Evolutionary conservation across 2,329 filamentous ascomycete species (phyloP).

Genomic region (Ophiostoma australiae): DNA sequence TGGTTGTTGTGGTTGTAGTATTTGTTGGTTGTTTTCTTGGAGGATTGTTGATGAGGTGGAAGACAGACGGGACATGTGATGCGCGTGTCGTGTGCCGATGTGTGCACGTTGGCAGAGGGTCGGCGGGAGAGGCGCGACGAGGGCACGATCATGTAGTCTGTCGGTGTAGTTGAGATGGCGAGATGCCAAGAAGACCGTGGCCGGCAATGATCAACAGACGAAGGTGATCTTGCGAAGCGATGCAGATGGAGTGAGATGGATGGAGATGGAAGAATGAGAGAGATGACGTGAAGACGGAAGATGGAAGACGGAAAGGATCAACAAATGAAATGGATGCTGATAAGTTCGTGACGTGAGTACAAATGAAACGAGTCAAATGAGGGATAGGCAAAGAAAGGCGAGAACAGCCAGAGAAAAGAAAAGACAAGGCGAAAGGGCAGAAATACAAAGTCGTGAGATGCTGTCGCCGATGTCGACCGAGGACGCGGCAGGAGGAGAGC

Average conservation of each 20-base stretch:
- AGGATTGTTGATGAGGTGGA: conserved; percentile 22
- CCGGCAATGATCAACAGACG: not conserved
- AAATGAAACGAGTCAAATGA: not conserved
- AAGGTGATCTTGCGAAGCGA: not conserved
- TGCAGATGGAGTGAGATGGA: not conserved
- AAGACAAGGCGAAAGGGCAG: not conserved
- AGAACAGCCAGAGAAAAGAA: not conserved
- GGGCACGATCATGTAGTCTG: conserved; percentile 17
- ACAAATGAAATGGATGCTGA: conserved; percentile 18
- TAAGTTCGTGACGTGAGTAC: not conserved
- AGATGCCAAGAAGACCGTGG: not conserved
- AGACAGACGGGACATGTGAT: conserved; percentile 13
- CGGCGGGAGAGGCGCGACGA: conserved; percentile 10
- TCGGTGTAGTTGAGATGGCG: not conserved
- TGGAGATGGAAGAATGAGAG: not conserved
- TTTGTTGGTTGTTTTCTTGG: conserved; percentile 27
- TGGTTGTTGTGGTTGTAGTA: not conserved
- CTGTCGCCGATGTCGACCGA: conserved; percentile 11
- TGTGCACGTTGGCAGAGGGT: not conserved
- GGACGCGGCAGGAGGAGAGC: not conserved
- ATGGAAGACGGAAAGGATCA: not conserved
- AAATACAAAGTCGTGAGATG: not conserved
- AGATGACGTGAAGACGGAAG: conserved; percentile 10
- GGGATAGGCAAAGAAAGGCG: not conserved
- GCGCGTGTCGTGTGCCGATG: not conserved